phyloP scores from a whole-genome alignment of 352 stramenopile species.

The Phytopythium chamaehyphon region DNA sequence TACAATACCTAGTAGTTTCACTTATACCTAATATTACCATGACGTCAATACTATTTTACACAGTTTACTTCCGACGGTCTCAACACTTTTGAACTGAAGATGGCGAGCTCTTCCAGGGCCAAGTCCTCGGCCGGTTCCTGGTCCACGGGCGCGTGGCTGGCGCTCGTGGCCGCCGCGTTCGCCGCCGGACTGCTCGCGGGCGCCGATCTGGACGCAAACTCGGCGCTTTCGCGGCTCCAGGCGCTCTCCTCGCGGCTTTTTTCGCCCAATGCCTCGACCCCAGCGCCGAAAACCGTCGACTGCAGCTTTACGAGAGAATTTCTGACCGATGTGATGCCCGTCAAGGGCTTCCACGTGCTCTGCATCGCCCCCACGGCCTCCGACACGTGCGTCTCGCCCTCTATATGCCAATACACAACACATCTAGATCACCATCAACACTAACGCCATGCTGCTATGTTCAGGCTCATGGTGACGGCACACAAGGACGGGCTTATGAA shows the following conservation, averaged over 20 bases:
- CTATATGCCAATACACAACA: neutral
- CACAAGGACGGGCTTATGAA: constrained; percentile 55
- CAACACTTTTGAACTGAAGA: neutral
- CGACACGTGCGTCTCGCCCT: constrained; percentile 29
- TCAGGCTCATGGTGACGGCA: constrained; percentile 38
- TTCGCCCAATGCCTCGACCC: constrained; percentile 3
- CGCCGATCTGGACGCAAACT: constrained; percentile 4
- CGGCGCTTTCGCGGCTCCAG: constrained; percentile 7
- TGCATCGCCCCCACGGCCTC: constrained; percentile 42
- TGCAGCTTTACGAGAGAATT: constrained; percentile 33
- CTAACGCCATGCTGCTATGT: constrained; percentile 1
- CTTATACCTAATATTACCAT: no score
- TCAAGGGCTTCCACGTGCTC: constrained; percentile 74
- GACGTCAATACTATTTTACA: no score
- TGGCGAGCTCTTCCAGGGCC: neutral
- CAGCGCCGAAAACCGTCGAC: constrained; percentile 16
- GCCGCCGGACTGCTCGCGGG: constrained; percentile 6
- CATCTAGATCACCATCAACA: neutral
- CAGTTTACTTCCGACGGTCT: neutral
- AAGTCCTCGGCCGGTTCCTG: constrained; percentile 3
- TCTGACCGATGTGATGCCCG: constrained; percentile 47
- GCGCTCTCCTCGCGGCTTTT: constrained; percentile 13
- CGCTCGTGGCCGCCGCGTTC: constrained; percentile 11
- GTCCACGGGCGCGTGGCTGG: constrained; percentile 8
- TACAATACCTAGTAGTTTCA: no score